Base-by-base conservation (phyloP, 202 grass and related monocot genomes). In the Setaria viridis region DNA sequence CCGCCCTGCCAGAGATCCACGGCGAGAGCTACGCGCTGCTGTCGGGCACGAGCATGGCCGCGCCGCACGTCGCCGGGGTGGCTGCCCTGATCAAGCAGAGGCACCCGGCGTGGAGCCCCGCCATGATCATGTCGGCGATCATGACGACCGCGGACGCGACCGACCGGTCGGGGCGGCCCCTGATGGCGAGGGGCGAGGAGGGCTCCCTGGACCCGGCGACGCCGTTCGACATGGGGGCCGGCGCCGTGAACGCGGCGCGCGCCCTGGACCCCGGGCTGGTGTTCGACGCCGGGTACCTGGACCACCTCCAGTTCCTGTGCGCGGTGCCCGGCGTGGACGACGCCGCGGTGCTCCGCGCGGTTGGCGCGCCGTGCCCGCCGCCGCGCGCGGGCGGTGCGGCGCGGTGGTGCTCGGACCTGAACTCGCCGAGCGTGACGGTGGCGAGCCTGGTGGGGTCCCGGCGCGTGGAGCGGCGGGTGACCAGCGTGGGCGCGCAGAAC, bases 211-310 rank as follows among this genome's bases (percentile, higher is more conserved):
- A 37, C 20, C 76, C 81, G 2, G 93, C 91, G 2, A 99, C 79
- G 64, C 96, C 93, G 68, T 99, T 99, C 68, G 96, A 99, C 90
- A 92, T 92, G 77, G 96, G 96, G n/a, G 80, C 91, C 0, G 96
- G 96, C 20, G 81, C 88, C 60, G 77, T 99, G 75, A 94, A 95
- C 84, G 90, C 85, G 60, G 81, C 82, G 57, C 91, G 93, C 49
- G 96, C 96, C 53, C 39, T 95, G 53, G 89, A 98, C 69, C 95
- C 95, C 0, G 95, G 93, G 1, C 83, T 98, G 35, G 91, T 95
- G 70, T 88, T 99, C 17, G 93, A 99, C 65, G 62, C 84, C 67
- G 46, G 57, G 45, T 92, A 88, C 80, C 57, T 69, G 62, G 89
- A 92, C 34, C 88, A 89, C 85, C 70, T 95, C 7, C 82, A 90